Conservation (phyloP, 352 stramenopile genomes). For the Globisporangium megalacanthum region DNA sequence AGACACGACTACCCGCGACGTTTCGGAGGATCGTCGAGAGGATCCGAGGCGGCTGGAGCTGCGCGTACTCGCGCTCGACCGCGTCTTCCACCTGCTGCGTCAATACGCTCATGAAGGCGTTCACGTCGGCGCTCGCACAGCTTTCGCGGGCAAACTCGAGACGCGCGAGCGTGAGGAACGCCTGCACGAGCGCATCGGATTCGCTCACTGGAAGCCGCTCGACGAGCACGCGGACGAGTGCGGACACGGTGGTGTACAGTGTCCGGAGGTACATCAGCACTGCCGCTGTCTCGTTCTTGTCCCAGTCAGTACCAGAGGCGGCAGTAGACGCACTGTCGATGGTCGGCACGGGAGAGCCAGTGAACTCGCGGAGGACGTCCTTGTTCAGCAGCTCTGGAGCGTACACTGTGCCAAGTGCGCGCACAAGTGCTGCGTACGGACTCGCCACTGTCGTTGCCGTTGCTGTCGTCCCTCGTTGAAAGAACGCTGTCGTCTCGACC, state of each 20-base stretch:
- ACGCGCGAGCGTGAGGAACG: constrained; percentile 22
- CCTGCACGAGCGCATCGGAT: constrained; percentile 8
- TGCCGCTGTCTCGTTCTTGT: not conserved
- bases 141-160: constrained; percentile 52
- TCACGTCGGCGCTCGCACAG: constrained; percentile 19
- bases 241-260: constrained; percentile 5
- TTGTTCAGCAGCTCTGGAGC: constrained; percentile 21
- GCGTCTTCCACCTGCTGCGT: constrained; percentile 37
- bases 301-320: too few relatives aligned
- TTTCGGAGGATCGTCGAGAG: constrained; percentile 27
- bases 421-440: constrained; percentile 16
- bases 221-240: constrained; percentile 2
- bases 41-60: constrained; percentile 4
- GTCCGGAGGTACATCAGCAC: constrained; percentile 9
- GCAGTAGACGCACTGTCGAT: not conserved
- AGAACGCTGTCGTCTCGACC: constrained; percentile 26
- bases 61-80: constrained; percentile 27
- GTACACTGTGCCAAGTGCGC: constrained; percentile 24
- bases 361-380: not conserved
- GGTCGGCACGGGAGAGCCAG: constrained; percentile 2
- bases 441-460: constrained; percentile 2
- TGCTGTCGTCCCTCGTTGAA: constrained; percentile 4
- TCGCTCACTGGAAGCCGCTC: not conserved
- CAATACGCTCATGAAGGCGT: constrained; percentile 31
- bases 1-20: constrained; percentile 11